Evolutionary conservation across 2,329 filamentous ascomycete species (phyloP).

Genomic region (Cladobotryum mycophilum): DNA sequence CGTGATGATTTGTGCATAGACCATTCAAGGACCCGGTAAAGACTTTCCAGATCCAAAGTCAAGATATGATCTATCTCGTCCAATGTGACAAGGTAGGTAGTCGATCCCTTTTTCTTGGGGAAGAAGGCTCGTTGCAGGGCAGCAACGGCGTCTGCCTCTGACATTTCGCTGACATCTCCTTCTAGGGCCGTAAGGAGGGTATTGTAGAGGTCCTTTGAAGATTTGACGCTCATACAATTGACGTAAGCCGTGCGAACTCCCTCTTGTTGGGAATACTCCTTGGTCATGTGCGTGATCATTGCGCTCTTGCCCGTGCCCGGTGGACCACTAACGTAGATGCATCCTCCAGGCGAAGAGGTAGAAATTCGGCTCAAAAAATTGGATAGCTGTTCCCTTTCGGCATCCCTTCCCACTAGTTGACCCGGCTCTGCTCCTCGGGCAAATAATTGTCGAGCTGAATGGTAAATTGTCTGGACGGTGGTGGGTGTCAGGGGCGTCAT

Average conservation of each 20-base stretch:
- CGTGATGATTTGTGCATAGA: conserved; percentile 74
- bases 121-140: conserved; percentile 67
- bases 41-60: conserved; percentile 77
- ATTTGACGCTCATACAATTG: conserved; percentile 97
- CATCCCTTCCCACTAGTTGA: conserved; percentile 71
- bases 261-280: conserved; percentile 46
- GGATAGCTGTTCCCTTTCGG: conserved; percentile 57
- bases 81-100: conserved; percentile 74
- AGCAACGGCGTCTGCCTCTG: conserved; percentile 61
- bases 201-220: conserved; percentile 75
- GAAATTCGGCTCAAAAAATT: conserved; percentile 63
- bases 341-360: conserved; percentile 60
- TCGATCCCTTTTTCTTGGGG: conserved; percentile 47
- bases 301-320: conserved; percentile 97
- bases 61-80: conserved; percentile 96
- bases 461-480: conserved; percentile 70
- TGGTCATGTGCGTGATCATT: conserved; percentile 74
- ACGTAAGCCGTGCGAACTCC: conserved; percentile 68
- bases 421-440: conserved; percentile 70
- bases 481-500: conserved; percentile 67
- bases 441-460: conserved; percentile 81
- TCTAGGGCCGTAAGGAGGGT: conserved; percentile 67
- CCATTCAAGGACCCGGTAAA: conserved; percentile 97
- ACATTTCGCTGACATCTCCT: conserved; percentile 46
- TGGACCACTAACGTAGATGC: conserved; percentile 90